Evolutionary conservation across 306 rosid species (phyloP).

Genomic region (Luffa aegyptiaca): DNA sequence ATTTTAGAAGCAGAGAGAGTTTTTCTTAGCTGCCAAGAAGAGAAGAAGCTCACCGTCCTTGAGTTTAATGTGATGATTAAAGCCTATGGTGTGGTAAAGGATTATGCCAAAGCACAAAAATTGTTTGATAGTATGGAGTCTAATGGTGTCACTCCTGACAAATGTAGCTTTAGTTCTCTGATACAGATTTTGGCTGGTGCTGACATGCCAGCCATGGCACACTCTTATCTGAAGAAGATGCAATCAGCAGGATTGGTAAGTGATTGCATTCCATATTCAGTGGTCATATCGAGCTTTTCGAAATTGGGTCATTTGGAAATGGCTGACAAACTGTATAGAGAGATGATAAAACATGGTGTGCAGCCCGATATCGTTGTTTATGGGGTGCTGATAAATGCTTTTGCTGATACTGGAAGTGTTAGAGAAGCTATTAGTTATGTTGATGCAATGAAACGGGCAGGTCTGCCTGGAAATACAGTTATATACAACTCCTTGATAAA

Average conservation of each 20-base stretch:
- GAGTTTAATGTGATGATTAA: constrained; percentile 91
- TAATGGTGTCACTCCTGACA: constrained; percentile 45
- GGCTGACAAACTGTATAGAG: constrained; percentile 44
- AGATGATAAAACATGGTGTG: constrained; percentile 50
- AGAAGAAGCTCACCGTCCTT: constrained; percentile 43
- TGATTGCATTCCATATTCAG: constrained; percentile 59
- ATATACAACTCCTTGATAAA: constrained; percentile 62
- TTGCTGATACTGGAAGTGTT: constrained; percentile 60
- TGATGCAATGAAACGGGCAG: constrained; percentile 48
- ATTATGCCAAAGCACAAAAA: constrained; percentile 40
- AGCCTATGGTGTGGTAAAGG: constrained; percentile 64
- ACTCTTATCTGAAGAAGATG: constrained; percentile 51
- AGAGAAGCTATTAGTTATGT: constrained; percentile 42
- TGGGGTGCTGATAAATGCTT: constrained; percentile 65
- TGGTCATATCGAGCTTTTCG: constrained; percentile 58
- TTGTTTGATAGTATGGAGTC: constrained; percentile 54
- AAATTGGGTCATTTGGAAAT: constrained; percentile 51
- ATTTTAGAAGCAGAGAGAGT: constrained; percentile 64
- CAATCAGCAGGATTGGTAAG: constrained; percentile 56
- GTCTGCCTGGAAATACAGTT: constrained; percentile 39
- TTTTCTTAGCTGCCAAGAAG: constrained; percentile 53
- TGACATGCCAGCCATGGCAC: constrained; percentile 53
- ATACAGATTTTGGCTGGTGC: constrained; percentile 59
- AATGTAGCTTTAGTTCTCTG: constrained; percentile 58
- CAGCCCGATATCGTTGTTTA: constrained; percentile 56